These are phyloP conservation scores for Ilyonectria mors-panacis DNA, from an alignment of 2,329 filamentous ascomycete genomes.

Conservation along the genomic window DNA sequence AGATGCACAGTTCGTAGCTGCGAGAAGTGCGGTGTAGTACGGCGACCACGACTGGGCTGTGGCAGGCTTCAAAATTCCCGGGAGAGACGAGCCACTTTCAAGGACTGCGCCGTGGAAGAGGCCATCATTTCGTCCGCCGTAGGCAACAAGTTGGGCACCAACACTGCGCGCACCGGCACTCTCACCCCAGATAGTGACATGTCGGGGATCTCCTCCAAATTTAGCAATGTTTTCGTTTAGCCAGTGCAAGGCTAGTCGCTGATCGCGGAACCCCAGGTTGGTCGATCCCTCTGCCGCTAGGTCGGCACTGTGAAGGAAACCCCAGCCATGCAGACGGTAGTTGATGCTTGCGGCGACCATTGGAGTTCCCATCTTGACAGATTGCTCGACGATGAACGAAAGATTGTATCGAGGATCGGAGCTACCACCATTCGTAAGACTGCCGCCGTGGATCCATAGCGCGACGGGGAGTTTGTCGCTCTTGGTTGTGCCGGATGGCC, in stretches of 20 bases:
- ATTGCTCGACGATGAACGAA: slow-evolving; percentile 65
- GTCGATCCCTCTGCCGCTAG: background rate
- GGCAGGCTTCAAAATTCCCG: background rate
- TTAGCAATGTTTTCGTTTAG: slow-evolving; percentile 10
- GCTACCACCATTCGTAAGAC: slow-evolving; percentile 55
- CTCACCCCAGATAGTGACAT: slow-evolving; percentile 12
- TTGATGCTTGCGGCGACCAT: slow-evolving; percentile 52
- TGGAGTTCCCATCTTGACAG: slow-evolving; percentile 59
- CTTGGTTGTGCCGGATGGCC: slow-evolving; percentile 40
- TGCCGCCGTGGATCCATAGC: slow-evolving; percentile 52
- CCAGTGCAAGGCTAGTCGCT: slow-evolving; percentile 7
- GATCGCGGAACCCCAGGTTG: slow-evolving; percentile 4
- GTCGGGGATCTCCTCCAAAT: slow-evolving; percentile 9
- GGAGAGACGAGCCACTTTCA: slow-evolving; percentile 26
- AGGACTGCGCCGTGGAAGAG: slow-evolving; percentile 32
- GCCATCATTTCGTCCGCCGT: slow-evolving; percentile 28
- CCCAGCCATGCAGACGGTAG: slow-evolving; percentile 15
- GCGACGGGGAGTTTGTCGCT: slow-evolving; percentile 31
- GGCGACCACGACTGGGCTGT: background rate
- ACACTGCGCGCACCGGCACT: background rate
- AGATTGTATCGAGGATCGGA: slow-evolving; percentile 69
- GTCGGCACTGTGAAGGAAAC: background rate
- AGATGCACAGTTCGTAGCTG: slow-evolving; percentile 19
- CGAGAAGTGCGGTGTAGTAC: slow-evolving; percentile 16
- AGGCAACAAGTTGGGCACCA: slow-evolving; percentile 31